Conservation (phyloP, 805 yeast species). For the Torulaspora quercuum region DNA sequence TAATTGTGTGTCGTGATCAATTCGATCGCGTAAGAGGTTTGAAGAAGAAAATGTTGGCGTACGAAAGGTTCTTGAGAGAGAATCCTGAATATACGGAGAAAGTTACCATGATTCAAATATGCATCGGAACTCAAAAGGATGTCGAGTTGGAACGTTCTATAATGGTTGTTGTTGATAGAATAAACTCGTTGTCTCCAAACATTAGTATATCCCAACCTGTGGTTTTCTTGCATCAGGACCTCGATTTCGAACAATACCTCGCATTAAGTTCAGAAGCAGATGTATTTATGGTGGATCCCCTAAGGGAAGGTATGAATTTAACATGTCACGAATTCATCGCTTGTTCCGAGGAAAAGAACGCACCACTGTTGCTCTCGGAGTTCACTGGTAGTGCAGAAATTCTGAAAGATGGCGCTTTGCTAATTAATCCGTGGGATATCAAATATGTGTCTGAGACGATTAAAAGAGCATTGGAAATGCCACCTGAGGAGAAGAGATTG, state of each 20-base stretch:
- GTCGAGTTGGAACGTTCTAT: conserved; percentile 69
- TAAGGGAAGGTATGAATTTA: conserved; percentile 95
- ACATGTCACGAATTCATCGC: conserved; percentile 92
- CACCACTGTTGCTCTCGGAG: conserved; percentile 85
- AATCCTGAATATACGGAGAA: conserved; percentile 68
- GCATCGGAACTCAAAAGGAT: conserved; percentile 57
- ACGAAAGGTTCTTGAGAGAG: conserved; percentile 67
- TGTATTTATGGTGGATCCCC: conserved; percentile 78
- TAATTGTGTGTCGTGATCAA: conserved; percentile 86
- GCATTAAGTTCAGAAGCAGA: conserved; percentile 86
- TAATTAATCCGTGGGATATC: conserved; percentile 90
- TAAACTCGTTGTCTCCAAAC: conserved; percentile 71
- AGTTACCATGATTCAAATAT: conserved; percentile 79
- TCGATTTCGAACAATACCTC: conserved; percentile 83
- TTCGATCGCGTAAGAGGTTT: conserved; percentile 84
- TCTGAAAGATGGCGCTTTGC: conserved; percentile 61
- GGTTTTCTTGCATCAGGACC: conserved; percentile 80
- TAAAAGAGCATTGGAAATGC: conserved; percentile 62
- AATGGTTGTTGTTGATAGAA: conserved; percentile 74
- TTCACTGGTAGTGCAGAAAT: conserved; percentile 92
- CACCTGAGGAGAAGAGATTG: conserved; percentile 49
- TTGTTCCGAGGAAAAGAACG: conserved; percentile 63
- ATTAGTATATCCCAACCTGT: conserved; percentile 80
- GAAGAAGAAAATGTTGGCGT: conserved; percentile 81
- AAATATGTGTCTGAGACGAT: conserved; percentile 62